phyloP scores from a whole-genome alignment of 257 asterid species.

The Solanum commersonii region DNA sequence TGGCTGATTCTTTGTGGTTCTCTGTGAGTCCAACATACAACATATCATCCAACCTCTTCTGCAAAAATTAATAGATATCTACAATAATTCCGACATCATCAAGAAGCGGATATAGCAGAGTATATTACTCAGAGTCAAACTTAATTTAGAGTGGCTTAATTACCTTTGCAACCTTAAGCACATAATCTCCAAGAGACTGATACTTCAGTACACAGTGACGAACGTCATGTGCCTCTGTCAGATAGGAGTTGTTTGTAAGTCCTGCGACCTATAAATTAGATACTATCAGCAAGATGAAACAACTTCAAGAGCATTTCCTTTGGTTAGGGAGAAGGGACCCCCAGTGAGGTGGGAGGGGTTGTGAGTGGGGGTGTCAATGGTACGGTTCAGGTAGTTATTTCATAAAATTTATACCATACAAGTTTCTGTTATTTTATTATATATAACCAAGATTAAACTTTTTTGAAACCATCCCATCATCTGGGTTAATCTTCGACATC shows the following conservation, averaged over 20 bases:
- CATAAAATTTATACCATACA: background rate
- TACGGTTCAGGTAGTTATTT: background rate
- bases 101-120: background rate
- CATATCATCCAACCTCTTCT: slow-evolving; percentile 85
- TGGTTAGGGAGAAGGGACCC: background rate
- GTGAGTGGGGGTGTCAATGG: background rate
- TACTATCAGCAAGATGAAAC: background rate
- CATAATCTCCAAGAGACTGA: slow-evolving; percentile 66
- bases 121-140: background rate
- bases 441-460: background rate
- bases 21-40: slow-evolving; percentile 92
- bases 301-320: background rate
- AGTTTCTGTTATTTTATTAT: background rate
- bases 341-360: background rate
- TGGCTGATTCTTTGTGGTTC: slow-evolving; percentile 87
- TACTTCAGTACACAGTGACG: slow-evolving; percentile 77
- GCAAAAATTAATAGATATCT: slow-evolving; percentile 47
- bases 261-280: slow-evolving; percentile 43
- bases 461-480: background rate
- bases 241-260: slow-evolving; percentile 85
- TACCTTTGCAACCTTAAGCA: slow-evolving; percentile 95
- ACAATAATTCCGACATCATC: slow-evolving; percentile 13
- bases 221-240: slow-evolving; percentile 67
- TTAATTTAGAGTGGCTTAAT: slow-evolving; percentile 4
- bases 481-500: background rate